These are phyloP conservation scores for Cryptococcus maquisensis DNA, from an alignment of 1,284 basidiomycete species.

Conservation along the genomic window DNA sequence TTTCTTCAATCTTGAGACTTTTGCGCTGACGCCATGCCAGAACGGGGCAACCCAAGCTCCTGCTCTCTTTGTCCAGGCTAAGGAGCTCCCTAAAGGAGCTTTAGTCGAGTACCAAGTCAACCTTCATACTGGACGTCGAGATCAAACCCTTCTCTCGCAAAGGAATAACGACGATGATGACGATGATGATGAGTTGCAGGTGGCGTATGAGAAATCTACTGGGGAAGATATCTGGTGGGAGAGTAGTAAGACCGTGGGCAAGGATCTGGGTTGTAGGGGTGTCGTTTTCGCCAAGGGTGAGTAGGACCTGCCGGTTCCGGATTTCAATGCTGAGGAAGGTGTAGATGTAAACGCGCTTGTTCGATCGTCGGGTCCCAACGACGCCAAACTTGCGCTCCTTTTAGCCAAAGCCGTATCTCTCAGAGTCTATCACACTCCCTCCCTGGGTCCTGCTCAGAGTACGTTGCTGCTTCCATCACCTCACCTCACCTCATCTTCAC, in stretches of 20 bases:
- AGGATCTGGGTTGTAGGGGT: slow-evolving; percentile 16
- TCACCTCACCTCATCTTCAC: too few relatives aligned
- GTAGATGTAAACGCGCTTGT: neutral
- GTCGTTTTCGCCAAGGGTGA: slow-evolving; percentile 23
- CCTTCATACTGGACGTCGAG: slow-evolving; percentile 41
- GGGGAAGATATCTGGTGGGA: slow-evolving; percentile 20
- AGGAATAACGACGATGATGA: slow-evolving; percentile 20
- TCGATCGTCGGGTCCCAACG: neutral
- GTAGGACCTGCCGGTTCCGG: neutral
- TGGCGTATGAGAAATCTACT: slow-evolving; percentile 5
- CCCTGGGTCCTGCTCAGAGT: neutral
- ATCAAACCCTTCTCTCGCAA: slow-evolving; percentile 13
- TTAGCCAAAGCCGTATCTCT: slow-evolving; percentile 18
- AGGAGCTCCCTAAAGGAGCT: slow-evolving; percentile 71
- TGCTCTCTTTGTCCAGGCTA: slow-evolving; percentile 64
- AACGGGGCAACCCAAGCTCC: slow-evolving; percentile 47
- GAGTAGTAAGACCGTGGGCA: slow-evolving; percentile 9
- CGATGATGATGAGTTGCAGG: slow-evolving; percentile 23
- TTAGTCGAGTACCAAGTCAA: slow-evolving; percentile 53
- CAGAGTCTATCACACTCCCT: slow-evolving; percentile 22
- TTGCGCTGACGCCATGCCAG: slow-evolving; percentile 20
- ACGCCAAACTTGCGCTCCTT: neutral
- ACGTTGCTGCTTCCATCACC: neutral
- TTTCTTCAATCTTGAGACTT: neutral
- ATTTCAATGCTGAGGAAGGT: neutral